Evolutionary conservation across 129 eudicot species (phyloP).

Genomic region (Kitagawia praeruptora): DNA sequence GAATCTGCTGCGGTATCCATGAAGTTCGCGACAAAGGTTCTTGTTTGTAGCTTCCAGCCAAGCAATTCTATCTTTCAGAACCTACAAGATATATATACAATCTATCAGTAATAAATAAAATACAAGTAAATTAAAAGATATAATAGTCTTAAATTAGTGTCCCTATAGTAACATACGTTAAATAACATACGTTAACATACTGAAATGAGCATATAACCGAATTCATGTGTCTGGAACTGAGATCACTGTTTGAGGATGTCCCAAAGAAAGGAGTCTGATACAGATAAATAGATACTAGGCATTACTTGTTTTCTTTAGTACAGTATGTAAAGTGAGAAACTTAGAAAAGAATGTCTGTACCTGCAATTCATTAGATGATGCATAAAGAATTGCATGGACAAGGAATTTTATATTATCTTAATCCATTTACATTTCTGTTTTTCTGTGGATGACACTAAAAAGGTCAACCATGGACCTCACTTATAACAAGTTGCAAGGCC

Average conservation of each 20-base stretch:
- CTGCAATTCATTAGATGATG: constrained; percentile 74
- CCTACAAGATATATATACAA: constrained; percentile 38
- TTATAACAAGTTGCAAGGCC: too few species aligned
- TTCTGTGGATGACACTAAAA: too few species aligned
- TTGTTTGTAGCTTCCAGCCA: constrained; percentile 93
- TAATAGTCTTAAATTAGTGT: neutral
- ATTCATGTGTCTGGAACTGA: neutral
- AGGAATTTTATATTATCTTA: too few species aligned
- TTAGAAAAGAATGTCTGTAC: constrained; percentile 15
- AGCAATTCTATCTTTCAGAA: constrained; percentile 63
- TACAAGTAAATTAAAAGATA: neutral
- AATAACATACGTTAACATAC: too few species aligned
- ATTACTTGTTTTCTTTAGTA: neutral
- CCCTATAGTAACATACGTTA: neutral
- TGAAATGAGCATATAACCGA: neutral
- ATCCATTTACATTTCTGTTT: too few species aligned
- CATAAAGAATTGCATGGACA: too few species aligned
- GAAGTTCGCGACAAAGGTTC: constrained; percentile 84
- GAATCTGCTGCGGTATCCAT: constrained; percentile 50
- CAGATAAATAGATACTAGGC: neutral
- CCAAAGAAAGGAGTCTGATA: neutral
- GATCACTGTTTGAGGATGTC: neutral
- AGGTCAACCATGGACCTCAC: too few species aligned
- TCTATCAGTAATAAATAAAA: neutral
- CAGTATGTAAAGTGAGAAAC: neutral